These are phyloP conservation scores for Pseudopithomyces maydicus DNA, from an alignment of 2,329 filamentous ascomycete species.

Conservation along the genomic window DNA sequence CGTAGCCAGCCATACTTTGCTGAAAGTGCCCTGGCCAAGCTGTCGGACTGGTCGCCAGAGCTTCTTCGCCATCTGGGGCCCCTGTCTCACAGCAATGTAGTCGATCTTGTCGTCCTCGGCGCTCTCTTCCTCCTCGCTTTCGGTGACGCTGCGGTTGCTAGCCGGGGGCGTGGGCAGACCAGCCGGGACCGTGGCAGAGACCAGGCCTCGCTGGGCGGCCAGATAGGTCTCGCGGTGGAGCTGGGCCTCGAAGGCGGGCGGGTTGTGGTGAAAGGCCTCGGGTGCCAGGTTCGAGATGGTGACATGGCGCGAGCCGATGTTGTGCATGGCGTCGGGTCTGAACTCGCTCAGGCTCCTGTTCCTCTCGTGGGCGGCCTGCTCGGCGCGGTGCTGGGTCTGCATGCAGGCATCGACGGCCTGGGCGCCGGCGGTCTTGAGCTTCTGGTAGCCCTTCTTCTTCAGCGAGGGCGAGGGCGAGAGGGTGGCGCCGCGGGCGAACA, in stretches of 20 bases:
- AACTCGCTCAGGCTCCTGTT: slow-evolving; percentile 92
- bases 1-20: slow-evolving; percentile 88
- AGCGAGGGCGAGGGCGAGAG: slow-evolving; percentile 45
- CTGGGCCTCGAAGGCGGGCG: slow-evolving; percentile 55
- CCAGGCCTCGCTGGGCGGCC: slow-evolving; percentile 76
- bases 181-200: slow-evolving; percentile 54
- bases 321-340: slow-evolving; percentile 70
- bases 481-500: slow-evolving; percentile 33
- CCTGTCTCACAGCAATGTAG: slow-evolving; percentile 54
- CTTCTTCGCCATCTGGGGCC: slow-evolving; percentile 73
- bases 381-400: slow-evolving; percentile 36
- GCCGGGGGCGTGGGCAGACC: slow-evolving; percentile 76
- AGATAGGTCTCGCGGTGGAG: slow-evolving; percentile 81
- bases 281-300: slow-evolving; percentile 61
- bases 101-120: slow-evolving; percentile 49
- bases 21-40: slow-evolving; percentile 93
- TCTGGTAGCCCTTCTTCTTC: slow-evolving; percentile 55
- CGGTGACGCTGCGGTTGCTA: slow-evolving; percentile 60
- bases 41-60: slow-evolving; percentile 79
- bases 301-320: slow-evolving; percentile 71
- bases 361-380: slow-evolving; percentile 61
- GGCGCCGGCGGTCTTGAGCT: slow-evolving; percentile 47
- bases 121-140: slow-evolving; percentile 59
- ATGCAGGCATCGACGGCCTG: slow-evolving; percentile 44
- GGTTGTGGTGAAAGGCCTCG: slow-evolving; percentile 52